Evolutionary conservation across 2,329 filamentous ascomycete genomes (phyloP), one percentile per base, ranked within the genome.

Genomic region (Lecanosticta acicola): DNA sequence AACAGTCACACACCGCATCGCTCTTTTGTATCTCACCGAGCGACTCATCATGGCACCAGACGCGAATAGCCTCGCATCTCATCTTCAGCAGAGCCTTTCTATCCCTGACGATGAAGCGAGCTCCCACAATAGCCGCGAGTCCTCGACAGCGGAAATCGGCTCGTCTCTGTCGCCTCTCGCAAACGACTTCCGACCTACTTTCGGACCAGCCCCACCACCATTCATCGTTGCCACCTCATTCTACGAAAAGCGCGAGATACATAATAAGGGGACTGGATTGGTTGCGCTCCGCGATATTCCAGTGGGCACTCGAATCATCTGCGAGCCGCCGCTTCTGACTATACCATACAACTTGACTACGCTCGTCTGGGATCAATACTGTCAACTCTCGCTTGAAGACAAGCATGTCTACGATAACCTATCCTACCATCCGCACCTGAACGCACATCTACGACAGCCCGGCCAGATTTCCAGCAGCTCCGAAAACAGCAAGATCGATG

Each of bases 281-380:
- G 58, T 61, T 39, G 59, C 60, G 3, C 44, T 33, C 19, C 39
- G 34, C 3, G 20, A 37, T 37, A 59, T 63, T 29, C 45, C 52
- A 4, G 33, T 39, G 11, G 60, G 60, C 16, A 55, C 57, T 21
- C 52, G 53, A 29, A 54, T 63, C 39, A 49, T 63, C 21, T 40
- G 49, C 34, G 60, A 63, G 34, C 13, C 29, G 8, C 51, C 58
- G 4, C 43, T 63, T 2, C 41, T 61, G 16, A 34, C 35, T 9
- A 53, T 56, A 24, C 3, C 43, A 7, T 32, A 45, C n/a, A 48
- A 53, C 43, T 33, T 41, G 10, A 35, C 55, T 8, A 39, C 47
- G 33, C 20, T 48, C 11, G 53, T 45, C 2, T 57, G 54, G 45
- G 34, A 44, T 4, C 37, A 46, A 19, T 61, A 61, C 46, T 36